Base-by-base conservation (phyloP, 768 basidiomycete species). In the Xanthoconium stramineum region DNA sequence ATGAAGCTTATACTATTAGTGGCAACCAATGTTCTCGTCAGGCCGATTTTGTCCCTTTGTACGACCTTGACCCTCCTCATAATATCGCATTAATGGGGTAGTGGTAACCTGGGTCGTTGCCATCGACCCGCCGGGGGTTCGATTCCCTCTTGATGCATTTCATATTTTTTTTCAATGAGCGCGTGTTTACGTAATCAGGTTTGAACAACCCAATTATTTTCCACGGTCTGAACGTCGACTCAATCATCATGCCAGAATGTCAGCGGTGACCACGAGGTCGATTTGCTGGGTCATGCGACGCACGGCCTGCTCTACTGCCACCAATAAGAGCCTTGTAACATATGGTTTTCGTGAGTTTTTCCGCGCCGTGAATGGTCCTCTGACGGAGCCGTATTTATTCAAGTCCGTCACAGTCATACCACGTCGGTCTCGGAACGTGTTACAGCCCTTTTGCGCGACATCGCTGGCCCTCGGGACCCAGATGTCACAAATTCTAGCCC, bases 101-200 rank as follows among this genome's bases (percentile, higher is more conserved):
- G 80, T 80, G 80, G 78, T 82, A 80, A 81, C 80, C 80, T 81
- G 79, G 80, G 80, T 81, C 78, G 80, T 81, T 81, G 80, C 80
- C 80, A 82, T 83, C 85, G 86, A 87, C 83, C 86, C 86, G 86
- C 86, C 86, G 85, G 84, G 85, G 84, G 85, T 87, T 87, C 84
- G 83, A 87, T 87, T 86, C 85, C 84, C 64, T 1, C 64, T 65
- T 65, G 63, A 65, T 65, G 64, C 63, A 65, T 12, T 20, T 24
- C n/a, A n/a, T n/a, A n/a, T 35, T 14, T 36, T 36, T 24, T 44
- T 29, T 44, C 14, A 6, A n/a, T n/a, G n/a, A n/a, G n/a, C 13
- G 43, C 1, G 6, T 36, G 10, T 14, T 47, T 45, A 45, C 29
- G 5, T 53, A 53, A 47, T 5, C 2, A 0, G 2, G 44, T 9